A percentile compares a stretch with the other conserved stretches of the same genome.
phyloP scores from a whole-genome alignment of 768 basidiomycete genomes.

The Suillus plorans region DNA sequence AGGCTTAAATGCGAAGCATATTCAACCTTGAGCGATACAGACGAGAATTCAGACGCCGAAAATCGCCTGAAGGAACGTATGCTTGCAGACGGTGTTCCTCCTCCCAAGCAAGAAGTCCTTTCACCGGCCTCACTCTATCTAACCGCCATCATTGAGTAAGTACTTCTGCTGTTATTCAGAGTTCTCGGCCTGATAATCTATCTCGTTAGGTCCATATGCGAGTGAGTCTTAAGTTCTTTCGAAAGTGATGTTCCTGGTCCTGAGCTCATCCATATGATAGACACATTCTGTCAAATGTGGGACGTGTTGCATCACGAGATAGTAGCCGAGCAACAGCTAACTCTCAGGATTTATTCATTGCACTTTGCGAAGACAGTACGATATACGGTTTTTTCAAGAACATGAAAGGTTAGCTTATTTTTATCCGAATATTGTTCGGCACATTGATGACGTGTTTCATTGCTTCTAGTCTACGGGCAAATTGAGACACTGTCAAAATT shows the following conservation, averaged over 20 bases:
- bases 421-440: background rate
- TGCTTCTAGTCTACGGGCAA: conserved; percentile 67
- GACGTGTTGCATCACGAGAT: conserved; percentile 82
- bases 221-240: conserved; percentile 50
- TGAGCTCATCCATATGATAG: conserved; percentile 37
- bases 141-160: conserved; percentile 92
- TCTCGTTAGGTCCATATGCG: conserved; percentile 72
- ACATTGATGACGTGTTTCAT: conserved; percentile 20
- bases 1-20: conserved; percentile 88
- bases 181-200: conserved; percentile 26
- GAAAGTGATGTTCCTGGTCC: conserved; percentile 8
- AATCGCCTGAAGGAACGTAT: conserved; percentile 63
- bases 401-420: conserved; percentile 68
- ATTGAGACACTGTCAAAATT: conserved; percentile 67
- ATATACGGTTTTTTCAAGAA: conserved; percentile 83
- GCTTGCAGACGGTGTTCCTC: conserved; percentile 48
- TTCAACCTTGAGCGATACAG: conserved; percentile 78
- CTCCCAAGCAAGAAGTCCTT: conserved; percentile 53
- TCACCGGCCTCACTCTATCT: conserved; percentile 87
- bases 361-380: conserved; percentile 86
- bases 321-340: conserved; percentile 76
- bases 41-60: conserved; percentile 72
- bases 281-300: conserved; percentile 81
- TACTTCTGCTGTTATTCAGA: conserved; percentile 23
- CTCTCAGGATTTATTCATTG: conserved; percentile 80